These are phyloP conservation scores for Coffea eugenioides DNA, from an alignment of 257 asterid species.

Conservation along the genomic window DNA sequence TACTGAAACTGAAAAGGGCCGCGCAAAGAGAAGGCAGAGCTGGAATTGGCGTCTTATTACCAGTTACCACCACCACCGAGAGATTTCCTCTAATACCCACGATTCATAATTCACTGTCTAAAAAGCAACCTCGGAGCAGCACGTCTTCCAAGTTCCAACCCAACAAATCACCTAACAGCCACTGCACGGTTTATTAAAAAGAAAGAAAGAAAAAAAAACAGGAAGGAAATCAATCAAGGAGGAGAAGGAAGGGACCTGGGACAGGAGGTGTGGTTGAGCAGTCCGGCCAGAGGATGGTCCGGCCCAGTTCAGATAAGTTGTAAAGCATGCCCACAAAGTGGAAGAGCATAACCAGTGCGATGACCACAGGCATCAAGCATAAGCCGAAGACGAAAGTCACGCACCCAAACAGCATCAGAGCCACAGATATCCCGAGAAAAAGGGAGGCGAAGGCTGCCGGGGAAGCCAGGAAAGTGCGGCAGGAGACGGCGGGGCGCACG, in stretches of 20 bases:
- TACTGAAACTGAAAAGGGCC: too few species aligned
- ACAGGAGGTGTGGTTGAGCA: conserved; percentile 13
- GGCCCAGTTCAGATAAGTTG: conserved; percentile 38
- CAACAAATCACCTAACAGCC: not conserved
- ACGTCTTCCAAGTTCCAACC: not conserved
- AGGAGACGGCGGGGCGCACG: conserved; percentile 11
- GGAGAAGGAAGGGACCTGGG: conserved; percentile 14
- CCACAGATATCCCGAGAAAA: conserved; percentile 49
- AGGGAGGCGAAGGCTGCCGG: conserved; percentile 54
- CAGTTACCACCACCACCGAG: too few species aligned
- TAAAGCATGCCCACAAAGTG: conserved; percentile 39
- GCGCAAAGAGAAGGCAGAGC: too few species aligned
- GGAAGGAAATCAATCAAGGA: not conserved
- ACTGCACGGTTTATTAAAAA: not conserved
- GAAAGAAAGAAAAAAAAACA: not conserved
- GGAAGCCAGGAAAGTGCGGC: conserved; percentile 29
- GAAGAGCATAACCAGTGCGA: conserved; percentile 39
- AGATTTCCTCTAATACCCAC: too few species aligned
- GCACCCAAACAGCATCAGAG: conserved; percentile 57
- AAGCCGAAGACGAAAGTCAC: conserved; percentile 51
- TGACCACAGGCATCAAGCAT: conserved; percentile 52
- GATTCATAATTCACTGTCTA: not conserved
- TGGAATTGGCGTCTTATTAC: too few species aligned
- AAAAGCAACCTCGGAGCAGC: not conserved
- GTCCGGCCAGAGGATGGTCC: conserved; percentile 41